These are phyloP conservation scores for Diaporthe australafricana DNA, from an alignment of 2,329 filamentous ascomycete genomes.

Conservation along the genomic window DNA sequence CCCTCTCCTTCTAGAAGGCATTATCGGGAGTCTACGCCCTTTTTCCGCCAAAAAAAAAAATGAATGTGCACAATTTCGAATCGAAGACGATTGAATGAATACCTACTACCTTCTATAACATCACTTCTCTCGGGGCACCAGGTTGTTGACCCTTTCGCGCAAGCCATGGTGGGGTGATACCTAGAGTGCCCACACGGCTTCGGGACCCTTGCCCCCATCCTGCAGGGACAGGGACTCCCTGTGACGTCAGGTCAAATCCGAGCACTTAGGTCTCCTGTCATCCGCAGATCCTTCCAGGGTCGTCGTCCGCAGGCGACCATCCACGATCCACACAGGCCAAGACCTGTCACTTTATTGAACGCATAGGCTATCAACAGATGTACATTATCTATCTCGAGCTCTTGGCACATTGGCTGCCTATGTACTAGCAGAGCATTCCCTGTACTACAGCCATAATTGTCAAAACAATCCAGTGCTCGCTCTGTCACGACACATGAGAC, in stretches of 20 bases:
- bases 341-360: neutral
- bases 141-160: neutral
- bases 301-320: neutral
- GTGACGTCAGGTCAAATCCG: conserved; percentile 24
- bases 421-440: no score
- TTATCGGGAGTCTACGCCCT: no score
- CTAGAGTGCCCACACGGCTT: neutral
- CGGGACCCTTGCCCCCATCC: neutral
- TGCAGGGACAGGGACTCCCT: neutral
- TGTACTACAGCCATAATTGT: neutral
- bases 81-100: no score
- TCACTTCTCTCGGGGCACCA: no score
- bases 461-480: neutral
- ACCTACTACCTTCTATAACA: no score
- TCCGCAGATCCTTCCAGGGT: neutral
- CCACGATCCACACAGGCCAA: neutral
- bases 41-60: no score
- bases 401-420: neutral
- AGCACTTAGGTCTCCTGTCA: neutral
- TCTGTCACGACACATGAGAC: neutral
- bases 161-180: neutral
- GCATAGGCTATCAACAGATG: neutral
- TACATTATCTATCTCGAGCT: no score
- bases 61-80: no score
- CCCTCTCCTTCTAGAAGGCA: no score